phyloP scores from a whole-genome alignment of 2,329 filamentous ascomycete species.

The Trichoderma sp. region DNA sequence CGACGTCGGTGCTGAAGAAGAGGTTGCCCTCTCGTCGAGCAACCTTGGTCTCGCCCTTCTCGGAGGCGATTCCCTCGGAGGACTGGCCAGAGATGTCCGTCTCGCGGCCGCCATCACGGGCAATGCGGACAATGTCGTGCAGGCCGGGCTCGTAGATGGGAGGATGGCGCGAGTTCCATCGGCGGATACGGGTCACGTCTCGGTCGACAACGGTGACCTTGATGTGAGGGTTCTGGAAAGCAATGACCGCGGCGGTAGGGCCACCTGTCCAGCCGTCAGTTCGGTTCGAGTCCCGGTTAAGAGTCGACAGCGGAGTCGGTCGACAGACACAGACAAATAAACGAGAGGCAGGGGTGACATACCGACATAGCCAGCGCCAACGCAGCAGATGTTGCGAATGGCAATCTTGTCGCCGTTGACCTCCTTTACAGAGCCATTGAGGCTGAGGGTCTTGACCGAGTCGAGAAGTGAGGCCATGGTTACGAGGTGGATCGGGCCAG shows the following conservation, averaged over 20 bases:
- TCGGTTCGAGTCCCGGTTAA: not conserved
- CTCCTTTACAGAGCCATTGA: constrained; percentile 34
- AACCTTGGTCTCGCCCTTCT: constrained; percentile 31
- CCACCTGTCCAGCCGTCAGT: constrained; percentile 50
- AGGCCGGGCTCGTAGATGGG: constrained; percentile 77
- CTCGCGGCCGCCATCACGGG: constrained; percentile 56
- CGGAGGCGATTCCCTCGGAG: constrained; percentile 28
- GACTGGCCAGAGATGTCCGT: constrained; percentile 42
- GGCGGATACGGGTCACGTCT: constrained; percentile 61
- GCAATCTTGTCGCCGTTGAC: constrained; percentile 35
- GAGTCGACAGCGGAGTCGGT: not conserved
- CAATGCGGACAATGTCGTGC: constrained; percentile 62
- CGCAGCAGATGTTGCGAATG: constrained; percentile 65
- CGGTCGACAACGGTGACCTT: constrained; percentile 73
- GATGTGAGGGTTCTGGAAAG: constrained; percentile 68
- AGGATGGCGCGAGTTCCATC: constrained; percentile 71
- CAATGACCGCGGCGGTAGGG: constrained; percentile 72
- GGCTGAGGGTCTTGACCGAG: constrained; percentile 33
- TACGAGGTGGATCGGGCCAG: constrained; percentile 9
- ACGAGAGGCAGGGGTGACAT: constrained; percentile 34
- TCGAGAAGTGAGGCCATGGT: constrained; percentile 30
- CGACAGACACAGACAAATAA: not conserved
- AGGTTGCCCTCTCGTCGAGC: constrained; percentile 60
- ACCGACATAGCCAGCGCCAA: constrained; percentile 76
- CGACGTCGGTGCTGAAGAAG: constrained; percentile 69